These are phyloP conservation scores for Myxozyma nipponensis DNA, from an alignment of 805 yeast species.

Conservation along the genomic window DNA sequence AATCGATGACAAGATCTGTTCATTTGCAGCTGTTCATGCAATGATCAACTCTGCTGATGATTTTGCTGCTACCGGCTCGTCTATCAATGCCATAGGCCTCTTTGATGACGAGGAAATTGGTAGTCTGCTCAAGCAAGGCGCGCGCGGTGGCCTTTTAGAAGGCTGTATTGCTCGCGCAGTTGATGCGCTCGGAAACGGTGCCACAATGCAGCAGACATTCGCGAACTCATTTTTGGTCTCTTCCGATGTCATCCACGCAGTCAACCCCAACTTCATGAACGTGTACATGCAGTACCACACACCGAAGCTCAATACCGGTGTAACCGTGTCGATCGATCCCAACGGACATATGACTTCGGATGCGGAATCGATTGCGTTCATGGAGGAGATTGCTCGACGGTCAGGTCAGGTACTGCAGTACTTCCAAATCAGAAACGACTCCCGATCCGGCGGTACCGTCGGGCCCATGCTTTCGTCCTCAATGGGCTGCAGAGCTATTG, in stretches of 20 bases:
- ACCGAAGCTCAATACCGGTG: slow-evolving; percentile 75
- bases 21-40: slow-evolving; percentile 65
- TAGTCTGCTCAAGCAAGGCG: slow-evolving; percentile 75
- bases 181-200: slow-evolving; percentile 34
- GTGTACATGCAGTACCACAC: slow-evolving; percentile 74
- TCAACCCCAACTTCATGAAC: slow-evolving; percentile 60
- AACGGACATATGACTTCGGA: slow-evolving; percentile 85
- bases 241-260: slow-evolving; percentile 79
- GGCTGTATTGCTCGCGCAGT: slow-evolving; percentile 51
- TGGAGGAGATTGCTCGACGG: slow-evolving; percentile 62
- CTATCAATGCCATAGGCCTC: slow-evolving; percentile 53
- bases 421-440: slow-evolving; percentile 82
- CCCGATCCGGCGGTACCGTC: slow-evolving; percentile 84
- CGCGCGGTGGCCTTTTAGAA: slow-evolving; percentile 71
- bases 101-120: slow-evolving; percentile 85
- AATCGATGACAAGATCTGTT: slow-evolving; percentile 78
- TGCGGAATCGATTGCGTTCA: slow-evolving; percentile 62
- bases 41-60: slow-evolving; percentile 47
- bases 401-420: slow-evolving; percentile 66
- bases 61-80: slow-evolving; percentile 33
- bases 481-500: slow-evolving; percentile 49
- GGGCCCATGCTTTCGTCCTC: slow-evolving; percentile 54
- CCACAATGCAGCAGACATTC: slow-evolving; percentile 31
- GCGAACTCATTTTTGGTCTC: slow-evolving; percentile 78
- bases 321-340: slow-evolving; percentile 67